Evolutionary conservation across 2,329 filamentous ascomycete species (phyloP).

Genomic region (Aspergillus sp.): DNA sequence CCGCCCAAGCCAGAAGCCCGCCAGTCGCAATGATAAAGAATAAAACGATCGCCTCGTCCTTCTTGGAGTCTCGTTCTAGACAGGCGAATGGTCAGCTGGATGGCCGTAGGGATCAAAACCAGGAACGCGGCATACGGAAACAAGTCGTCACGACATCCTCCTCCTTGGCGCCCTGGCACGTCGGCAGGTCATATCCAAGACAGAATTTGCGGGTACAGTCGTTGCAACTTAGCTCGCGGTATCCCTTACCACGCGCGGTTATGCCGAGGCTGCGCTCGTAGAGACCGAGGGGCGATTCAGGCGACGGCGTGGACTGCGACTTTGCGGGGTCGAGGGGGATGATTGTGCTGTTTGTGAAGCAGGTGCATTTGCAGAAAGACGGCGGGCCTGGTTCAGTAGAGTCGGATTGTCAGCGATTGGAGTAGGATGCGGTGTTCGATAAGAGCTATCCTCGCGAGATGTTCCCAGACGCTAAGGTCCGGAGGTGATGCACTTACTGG

Average conservation of each 20-base stretch:
- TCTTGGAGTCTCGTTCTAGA: conserved; percentile 53
- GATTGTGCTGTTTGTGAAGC: conserved; percentile 58
- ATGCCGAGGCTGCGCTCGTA: conserved; percentile 8
- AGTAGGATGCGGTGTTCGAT: not conserved
- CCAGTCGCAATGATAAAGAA: conserved; percentile 57
- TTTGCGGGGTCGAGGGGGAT: conserved; percentile 49
- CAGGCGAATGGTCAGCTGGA: not conserved
- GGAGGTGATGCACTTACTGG: conserved; percentile 20
- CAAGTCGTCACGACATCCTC: conserved; percentile 58
- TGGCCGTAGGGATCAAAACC: too few relatives aligned
- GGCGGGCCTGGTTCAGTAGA: conserved; percentile 32
- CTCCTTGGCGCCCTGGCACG: conserved; percentile 53
- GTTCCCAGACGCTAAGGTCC: not conserved
- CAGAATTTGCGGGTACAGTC: conserved; percentile 62
- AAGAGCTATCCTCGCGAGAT: too few relatives aligned
- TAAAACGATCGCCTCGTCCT: conserved; percentile 57
- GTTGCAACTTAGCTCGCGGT: conserved; percentile 46
- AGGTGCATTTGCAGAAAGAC: conserved; percentile 65
- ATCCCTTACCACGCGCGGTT: conserved; percentile 18
- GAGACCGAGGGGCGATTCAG: conserved; percentile 7
- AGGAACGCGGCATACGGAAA: conserved; percentile 44
- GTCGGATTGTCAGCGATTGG: not conserved
- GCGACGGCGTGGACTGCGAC: conserved; percentile 11
- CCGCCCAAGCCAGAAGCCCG: conserved; percentile 52
- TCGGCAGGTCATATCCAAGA: conserved; percentile 51